phyloP scores from a whole-genome alignment of 495 filamentous ascomycete species.

The Oleoguttula mirabilis region DNA sequence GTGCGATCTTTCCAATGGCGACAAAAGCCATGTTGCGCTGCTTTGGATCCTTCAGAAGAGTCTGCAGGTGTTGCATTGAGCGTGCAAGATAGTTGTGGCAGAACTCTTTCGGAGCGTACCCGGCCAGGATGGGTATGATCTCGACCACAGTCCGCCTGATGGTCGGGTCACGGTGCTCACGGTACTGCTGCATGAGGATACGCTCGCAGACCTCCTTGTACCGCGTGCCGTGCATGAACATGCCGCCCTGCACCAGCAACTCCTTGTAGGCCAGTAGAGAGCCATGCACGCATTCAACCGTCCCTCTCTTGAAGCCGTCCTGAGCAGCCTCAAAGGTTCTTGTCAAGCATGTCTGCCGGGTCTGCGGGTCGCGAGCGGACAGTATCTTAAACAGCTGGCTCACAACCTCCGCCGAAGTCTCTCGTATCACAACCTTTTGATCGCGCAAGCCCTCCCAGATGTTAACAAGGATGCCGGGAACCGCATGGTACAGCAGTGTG shows the following conservation, averaged over 20 bases:
- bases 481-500: conserved; percentile 84
- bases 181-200: conserved; percentile 56
- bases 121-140: conserved; percentile 84
- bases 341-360: conserved; percentile 74
- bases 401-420: conserved; percentile 79
- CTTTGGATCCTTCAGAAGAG: conserved; percentile 89
- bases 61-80: conserved; percentile 92
- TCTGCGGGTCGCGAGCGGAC: conserved; percentile 69
- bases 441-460: conserved; percentile 92
- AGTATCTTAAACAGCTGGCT: conserved; percentile 92
- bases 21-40: conserved; percentile 87
- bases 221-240: conserved; percentile 90
- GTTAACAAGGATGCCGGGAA: conserved; percentile 79
- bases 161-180: conserved; percentile 77
- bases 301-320: conserved; percentile 61
- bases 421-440: conserved; percentile 76
- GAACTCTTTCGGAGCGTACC: conserved; percentile 82
- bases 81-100: conserved; percentile 70
- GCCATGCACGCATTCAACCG: conserved; percentile 77
- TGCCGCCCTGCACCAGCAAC: conserved; percentile 80
- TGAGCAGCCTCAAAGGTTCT: conserved; percentile 76
- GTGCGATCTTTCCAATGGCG: conserved; percentile 91
- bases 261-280: conserved; percentile 85
- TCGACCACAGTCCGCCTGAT: conserved; percentile 80
- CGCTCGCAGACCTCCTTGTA: conserved; percentile 72